phyloP scores from a whole-genome alignment of 2,329 filamentous ascomycete species.

The Claviceps fusiformis region DNA sequence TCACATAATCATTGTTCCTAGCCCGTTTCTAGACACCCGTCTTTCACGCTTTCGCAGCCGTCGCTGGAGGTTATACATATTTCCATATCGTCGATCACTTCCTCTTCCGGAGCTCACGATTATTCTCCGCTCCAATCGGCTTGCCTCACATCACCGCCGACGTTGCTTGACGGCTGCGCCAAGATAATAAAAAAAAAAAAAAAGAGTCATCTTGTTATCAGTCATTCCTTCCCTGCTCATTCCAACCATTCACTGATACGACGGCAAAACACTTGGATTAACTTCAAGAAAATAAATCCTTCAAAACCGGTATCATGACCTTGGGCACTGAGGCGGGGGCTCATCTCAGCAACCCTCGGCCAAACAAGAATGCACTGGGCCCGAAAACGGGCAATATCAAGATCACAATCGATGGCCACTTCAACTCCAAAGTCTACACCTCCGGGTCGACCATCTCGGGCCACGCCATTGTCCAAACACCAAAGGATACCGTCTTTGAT shows the following conservation, averaged over 20 bases:
- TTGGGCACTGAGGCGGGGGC: neutral
- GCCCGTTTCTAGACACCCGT: too few species aligned
- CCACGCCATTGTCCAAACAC: slow-evolving; percentile 30
- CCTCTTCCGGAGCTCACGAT: neutral
- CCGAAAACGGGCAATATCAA: slow-evolving; percentile 20
- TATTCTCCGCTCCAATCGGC: slow-evolving; percentile 1
- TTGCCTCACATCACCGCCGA: neutral
- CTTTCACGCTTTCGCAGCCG: too few species aligned
- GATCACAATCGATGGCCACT: slow-evolving; percentile 39
- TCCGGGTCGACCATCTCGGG: slow-evolving; percentile 38
- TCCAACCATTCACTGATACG: neutral
- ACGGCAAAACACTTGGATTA: neutral
- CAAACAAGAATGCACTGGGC: neutral
- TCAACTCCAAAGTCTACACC: slow-evolving; percentile 40
- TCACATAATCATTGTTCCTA: neutral
- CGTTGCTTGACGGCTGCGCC: neutral
- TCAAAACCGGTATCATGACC: neutral
- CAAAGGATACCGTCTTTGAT: slow-evolving; percentile 35
- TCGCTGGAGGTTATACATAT: neutral
- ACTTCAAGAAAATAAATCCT: too few species aligned
- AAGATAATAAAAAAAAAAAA: too few species aligned
- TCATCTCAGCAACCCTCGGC: neutral
- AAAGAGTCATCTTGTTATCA: neutral
- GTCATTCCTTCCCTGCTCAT: neutral
- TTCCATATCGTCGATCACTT: neutral